Evolutionary conservation across 83 land plant genomes (phyloP).

Genomic region (Thuja plicata): DNA sequence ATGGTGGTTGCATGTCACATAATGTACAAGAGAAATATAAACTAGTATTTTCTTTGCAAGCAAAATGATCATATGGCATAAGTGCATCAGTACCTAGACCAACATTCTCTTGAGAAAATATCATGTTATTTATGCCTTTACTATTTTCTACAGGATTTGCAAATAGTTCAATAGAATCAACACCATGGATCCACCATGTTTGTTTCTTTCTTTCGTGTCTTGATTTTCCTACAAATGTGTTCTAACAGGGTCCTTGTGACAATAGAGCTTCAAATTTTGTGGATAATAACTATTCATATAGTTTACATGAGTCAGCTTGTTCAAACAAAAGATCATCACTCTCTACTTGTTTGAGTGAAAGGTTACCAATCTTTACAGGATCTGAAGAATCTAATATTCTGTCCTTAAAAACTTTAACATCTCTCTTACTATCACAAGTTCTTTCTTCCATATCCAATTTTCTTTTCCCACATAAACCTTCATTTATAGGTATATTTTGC

Average conservation of each 20-base stretch:
- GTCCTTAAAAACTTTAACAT: slow-evolving; percentile 1
- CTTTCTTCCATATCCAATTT: neutral
- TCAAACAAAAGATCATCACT: neutral
- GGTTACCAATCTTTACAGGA: neutral
- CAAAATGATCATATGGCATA: neutral
- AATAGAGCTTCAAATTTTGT: neutral
- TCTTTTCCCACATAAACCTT: neutral
- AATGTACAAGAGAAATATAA: neutral
- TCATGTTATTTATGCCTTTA: neutral
- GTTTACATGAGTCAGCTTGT: neutral
- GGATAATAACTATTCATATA: neutral
- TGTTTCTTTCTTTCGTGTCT: slow-evolving; percentile 1
- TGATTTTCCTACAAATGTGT: neutral
- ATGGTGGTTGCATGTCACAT: neutral
- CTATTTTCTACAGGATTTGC: slow-evolving; percentile 7
- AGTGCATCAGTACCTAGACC: slow-evolving; percentile 5
- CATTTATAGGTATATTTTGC: neutral
- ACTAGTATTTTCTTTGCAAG: neutral
- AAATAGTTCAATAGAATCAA: neutral
- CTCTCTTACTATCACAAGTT: slow-evolving; percentile 2
- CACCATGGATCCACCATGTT: neutral
- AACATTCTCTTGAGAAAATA: neutral
- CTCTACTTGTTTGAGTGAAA: neutral
- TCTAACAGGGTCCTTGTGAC: neutral
- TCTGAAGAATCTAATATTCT: neutral